Evolutionary conservation across 2,329 filamentous ascomycete species (phyloP), one percentile per base, ranked within the genome.

Genomic region (Curvularia lunata): DNA sequence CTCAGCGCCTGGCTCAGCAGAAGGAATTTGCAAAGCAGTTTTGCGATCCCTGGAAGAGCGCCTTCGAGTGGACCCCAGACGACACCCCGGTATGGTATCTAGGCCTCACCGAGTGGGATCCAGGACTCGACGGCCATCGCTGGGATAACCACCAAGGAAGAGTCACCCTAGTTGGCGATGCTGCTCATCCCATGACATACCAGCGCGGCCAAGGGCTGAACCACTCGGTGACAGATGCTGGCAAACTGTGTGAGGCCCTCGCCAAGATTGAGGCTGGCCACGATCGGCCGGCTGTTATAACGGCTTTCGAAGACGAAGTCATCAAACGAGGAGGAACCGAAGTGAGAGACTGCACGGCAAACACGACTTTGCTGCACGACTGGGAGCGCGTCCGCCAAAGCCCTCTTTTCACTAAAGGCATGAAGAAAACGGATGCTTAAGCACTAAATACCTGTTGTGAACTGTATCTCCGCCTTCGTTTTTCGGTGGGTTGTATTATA

Each of bases 121-220:
- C 75, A 0, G 66, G 66, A 1, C 46, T 56, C 1, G 64, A 69
- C 18, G 71, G 65, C 3, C 65, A 72, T 34, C 60, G 63, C 34
- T 78, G 75, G 76, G 67, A 76, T 41, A 73, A 72, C 43, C 68
- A 70, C n/a, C 23, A 55, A 23, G 76, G 77, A 16, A 59, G 69
- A 27, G 70, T 78, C 12, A 77, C 75, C 32, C 63, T 79, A 48
- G 66, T 76, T 7, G 78, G 78, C 4, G 78, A 79, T 58, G 78
- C 77, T 1, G 73, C 71, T 46, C 77, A 79, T 65, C 73, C 75
- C 1, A 80, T 80, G 76, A 78, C 75, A 3, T 77, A 75, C 47
- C 75, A 83, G 63, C 76, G 81, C 21, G 81, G 80, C 0, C 80
- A 83, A 64, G 81, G 80, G 0, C 72, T 83, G n/a, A 83, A 83